These are phyloP conservation scores for Monosporozyma siamensis DNA, from an alignment of 805 yeast genomes.

Conservation along the genomic window DNA sequence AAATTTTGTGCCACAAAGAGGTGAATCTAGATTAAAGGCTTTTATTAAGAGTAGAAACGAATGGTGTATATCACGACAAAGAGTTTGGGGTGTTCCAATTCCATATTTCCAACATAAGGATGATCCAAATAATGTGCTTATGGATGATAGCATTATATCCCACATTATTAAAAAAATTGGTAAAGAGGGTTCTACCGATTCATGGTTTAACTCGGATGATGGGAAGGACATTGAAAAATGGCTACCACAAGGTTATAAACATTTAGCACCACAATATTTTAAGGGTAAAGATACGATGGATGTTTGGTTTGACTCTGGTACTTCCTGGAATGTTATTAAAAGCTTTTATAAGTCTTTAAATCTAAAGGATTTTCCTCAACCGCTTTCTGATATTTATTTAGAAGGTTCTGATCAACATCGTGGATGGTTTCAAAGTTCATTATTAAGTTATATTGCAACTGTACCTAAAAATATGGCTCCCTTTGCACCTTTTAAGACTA, in stretches of 20 bases:
- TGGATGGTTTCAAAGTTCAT: conserved; percentile 97
- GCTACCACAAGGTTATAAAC: conserved; percentile 52
- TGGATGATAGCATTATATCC: conserved; percentile 46
- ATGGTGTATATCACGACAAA: conserved; percentile 96
- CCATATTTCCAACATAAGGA: conserved; percentile 62
- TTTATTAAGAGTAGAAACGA: conserved; percentile 74
- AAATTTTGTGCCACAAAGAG: conserved; percentile 63
- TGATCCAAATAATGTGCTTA: conserved; percentile 53
- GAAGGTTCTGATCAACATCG: conserved; percentile 99
- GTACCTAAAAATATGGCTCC: not conserved
- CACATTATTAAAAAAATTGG: conserved; percentile 49
- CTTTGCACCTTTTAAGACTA: conserved; percentile 56
- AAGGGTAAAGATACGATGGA: conserved; percentile 92
- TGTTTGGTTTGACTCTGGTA: conserved; percentile 98
- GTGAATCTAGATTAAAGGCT: conserved; percentile 58
- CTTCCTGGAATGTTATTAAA: conserved; percentile 58
- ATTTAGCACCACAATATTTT: conserved; percentile 35
- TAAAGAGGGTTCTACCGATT: conserved; percentile 51
- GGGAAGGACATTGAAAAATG: conserved; percentile 39
- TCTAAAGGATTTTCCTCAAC: conserved; percentile 30
- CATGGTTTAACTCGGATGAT: conserved; percentile 64
- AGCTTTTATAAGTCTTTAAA: conserved; percentile 32
- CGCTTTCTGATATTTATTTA: conserved; percentile 70
- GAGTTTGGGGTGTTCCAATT: conserved; percentile 97
- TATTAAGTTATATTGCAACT: conserved; percentile 63